phyloP scores from a whole-genome alignment of 2,329 filamentous ascomycete genomes.

The Penicillium polonicum region DNA sequence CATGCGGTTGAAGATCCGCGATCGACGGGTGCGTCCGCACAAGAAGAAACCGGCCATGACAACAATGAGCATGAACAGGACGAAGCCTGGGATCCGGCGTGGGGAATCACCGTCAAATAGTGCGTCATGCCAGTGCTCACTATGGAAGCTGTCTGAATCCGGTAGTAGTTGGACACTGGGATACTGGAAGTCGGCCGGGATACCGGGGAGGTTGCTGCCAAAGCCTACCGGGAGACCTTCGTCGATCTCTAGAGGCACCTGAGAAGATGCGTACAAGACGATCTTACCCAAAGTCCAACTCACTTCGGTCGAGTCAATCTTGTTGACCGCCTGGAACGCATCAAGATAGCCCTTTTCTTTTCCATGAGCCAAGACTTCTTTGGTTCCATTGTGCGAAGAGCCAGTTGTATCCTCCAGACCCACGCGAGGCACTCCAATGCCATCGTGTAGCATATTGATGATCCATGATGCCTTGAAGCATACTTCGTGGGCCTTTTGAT shows the following conservation, averaged over 20 bases:
- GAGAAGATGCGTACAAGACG: conserved; percentile 88
- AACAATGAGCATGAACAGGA: conserved; percentile 75
- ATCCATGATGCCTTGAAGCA: conserved; percentile 99
- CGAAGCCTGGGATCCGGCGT: conserved; percentile 68
- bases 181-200: conserved; percentile 78
- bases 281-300: conserved; percentile 98
- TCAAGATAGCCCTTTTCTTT: conserved; percentile 75
- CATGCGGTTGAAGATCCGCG: conserved; percentile 59
- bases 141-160: conserved; percentile 31
- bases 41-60: conserved; percentile 69
- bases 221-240: conserved; percentile 80
- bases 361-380: conserved; percentile 64
- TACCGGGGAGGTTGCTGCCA: conserved; percentile 72
- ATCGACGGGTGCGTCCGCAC: conserved; percentile 73
- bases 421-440: conserved; percentile 86
- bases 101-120: conserved; percentile 66
- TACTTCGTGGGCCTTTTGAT: conserved; percentile 74
- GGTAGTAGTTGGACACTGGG: conserved; percentile 51
- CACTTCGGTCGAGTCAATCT: conserved; percentile 86
- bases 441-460: conserved; percentile 93
- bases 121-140: conserved; percentile 59
- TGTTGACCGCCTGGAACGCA: conserved; percentile 89
- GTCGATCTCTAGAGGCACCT: conserved; percentile 66
- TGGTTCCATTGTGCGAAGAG: conserved; percentile 67
- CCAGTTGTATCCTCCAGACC: conserved; percentile 66